These are phyloP conservation scores for Acer negundo DNA, from an alignment of 345 rosid species.

Conservation along the genomic window DNA sequence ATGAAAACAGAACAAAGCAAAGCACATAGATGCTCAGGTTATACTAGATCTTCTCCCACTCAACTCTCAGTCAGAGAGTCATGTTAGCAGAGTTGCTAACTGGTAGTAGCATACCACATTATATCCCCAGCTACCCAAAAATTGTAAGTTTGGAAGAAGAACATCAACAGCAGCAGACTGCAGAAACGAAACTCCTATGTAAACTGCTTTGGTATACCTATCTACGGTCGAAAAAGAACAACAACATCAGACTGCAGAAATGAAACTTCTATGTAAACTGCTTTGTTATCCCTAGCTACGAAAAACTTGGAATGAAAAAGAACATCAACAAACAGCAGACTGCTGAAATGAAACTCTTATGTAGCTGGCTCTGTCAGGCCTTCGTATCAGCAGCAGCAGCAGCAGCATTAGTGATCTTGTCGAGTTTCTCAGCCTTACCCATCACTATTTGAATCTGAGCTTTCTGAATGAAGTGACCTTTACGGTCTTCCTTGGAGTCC, in stretches of 20 bases:
- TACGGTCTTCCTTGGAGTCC: slow-evolving; percentile 12
- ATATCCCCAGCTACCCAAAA: neutral
- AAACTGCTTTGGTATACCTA: neutral
- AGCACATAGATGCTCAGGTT: neutral
- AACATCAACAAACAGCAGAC: neutral
- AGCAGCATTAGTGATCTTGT: neutral
- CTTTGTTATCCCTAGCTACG: neutral
- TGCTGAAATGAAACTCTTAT: slow-evolving; percentile 15
- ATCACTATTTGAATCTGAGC: slow-evolving; percentile 41
- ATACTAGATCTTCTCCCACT: neutral
- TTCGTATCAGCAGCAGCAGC: neutral
- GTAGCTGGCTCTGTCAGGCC: slow-evolving; percentile 7
- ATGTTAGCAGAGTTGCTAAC: slow-evolving; percentile 1
- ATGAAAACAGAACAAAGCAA: neutral
- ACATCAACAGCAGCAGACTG: neutral
- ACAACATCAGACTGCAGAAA: slow-evolving; percentile 9
- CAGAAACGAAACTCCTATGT: slow-evolving; percentile 8
- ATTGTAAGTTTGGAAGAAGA: neutral
- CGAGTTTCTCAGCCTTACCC: slow-evolving; percentile 31
- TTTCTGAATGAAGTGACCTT: slow-evolving; percentile 29
- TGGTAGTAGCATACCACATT: neutral
- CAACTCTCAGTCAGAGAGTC: neutral
- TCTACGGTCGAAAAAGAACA: neutral
- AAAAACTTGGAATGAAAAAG: neutral
- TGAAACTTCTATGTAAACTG: neutral